Base-by-base conservation (phyloP, 768 basidiomycete genomes). In the Gloeopeniophorella convolvens region DNA sequence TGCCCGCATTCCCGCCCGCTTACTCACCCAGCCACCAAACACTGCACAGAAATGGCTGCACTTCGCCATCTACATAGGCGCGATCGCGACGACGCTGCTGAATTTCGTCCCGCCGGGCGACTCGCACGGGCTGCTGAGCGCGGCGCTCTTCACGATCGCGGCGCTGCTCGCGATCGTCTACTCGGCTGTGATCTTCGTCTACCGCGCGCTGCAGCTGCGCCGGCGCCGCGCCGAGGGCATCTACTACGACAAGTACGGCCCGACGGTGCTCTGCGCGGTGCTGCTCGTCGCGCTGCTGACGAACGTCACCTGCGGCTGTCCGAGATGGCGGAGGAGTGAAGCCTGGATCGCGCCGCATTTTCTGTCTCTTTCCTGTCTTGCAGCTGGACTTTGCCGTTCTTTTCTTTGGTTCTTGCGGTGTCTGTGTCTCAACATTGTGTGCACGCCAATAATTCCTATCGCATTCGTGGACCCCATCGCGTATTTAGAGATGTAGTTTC, bases 221-320 rank as follows among this genome's bases (percentile, higher is more conserved):
- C 71, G 74, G 50, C 79, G 84, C 31, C 74, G 77, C 26, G 89
- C 90, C 0, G 81, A 85, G 48, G 87, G 89, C 20, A 58, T 90
- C 44, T 95, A 95, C 67, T 90, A 92, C 62, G 91, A 95, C 69
- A 85, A 83, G 67, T 90, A 83, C 56, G 89, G 91, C 0, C 90
- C 91, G 31, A 88, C 85, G 1, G 63, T 83, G 4, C 70, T 95
- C 20, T 89, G 86, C 56, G 56, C 79, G 21, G 74, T 84, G 33
- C 66, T 96, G 36, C 76, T 87, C 49, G 67, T 72, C 30, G 87
- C 89, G 15, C 66, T 93, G 44, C 75, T 76, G 18, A 77, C 83
- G 55, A 94, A 94, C 62, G 77, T 94, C 56, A 84, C 74, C 65
- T 92, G 59, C 71, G 89, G 48, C 59, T 81, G 47, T 65, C 73